These are phyloP conservation scores for Aschersonia sp. DNA, from an alignment of 2,329 filamentous ascomycete genomes.

Conservation along the genomic window DNA sequence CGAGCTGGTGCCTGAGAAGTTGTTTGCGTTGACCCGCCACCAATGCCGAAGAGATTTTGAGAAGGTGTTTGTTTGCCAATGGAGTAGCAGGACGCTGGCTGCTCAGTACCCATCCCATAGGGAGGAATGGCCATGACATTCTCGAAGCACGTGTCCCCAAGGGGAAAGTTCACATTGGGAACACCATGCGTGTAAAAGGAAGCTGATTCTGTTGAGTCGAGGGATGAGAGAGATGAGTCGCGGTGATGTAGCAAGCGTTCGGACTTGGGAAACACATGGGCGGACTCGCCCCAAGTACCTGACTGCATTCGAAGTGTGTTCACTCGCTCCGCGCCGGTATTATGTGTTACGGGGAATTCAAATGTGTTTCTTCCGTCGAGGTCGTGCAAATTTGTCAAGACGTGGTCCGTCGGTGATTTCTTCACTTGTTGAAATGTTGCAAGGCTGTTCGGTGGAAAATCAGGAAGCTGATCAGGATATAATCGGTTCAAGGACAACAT, in stretches of 20 bases:
- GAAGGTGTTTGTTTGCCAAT: not conserved
- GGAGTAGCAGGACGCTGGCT: too few species aligned
- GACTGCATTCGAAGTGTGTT: constrained; percentile 22
- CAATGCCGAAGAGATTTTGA: constrained; percentile 7
- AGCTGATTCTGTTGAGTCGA: constrained; percentile 43
- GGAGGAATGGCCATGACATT: not conserved
- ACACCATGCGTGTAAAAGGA: constrained; percentile 41
- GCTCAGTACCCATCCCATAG: not conserved
- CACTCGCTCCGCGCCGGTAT: not conserved
- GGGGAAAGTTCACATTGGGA: constrained; percentile 7
- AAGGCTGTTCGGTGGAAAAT: too few species aligned
- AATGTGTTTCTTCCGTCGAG: too few species aligned
- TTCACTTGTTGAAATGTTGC: too few species aligned
- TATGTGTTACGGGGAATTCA: too few species aligned
- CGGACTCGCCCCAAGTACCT: constrained; percentile 23
- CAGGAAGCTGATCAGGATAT: too few species aligned
- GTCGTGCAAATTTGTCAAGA: too few species aligned
- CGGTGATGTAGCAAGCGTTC: constrained; percentile 35
- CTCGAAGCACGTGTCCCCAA: not conserved
- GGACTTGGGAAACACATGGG: constrained; percentile 22
- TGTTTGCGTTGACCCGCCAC: too few species aligned
- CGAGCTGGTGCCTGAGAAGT: too few species aligned
- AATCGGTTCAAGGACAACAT: too few species aligned
- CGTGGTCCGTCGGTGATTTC: too few species aligned
- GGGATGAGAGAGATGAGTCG: constrained; percentile 45